phyloP scores from a whole-genome alignment of 2,329 filamentous ascomycete species.

The Curvularia sp. region DNA sequence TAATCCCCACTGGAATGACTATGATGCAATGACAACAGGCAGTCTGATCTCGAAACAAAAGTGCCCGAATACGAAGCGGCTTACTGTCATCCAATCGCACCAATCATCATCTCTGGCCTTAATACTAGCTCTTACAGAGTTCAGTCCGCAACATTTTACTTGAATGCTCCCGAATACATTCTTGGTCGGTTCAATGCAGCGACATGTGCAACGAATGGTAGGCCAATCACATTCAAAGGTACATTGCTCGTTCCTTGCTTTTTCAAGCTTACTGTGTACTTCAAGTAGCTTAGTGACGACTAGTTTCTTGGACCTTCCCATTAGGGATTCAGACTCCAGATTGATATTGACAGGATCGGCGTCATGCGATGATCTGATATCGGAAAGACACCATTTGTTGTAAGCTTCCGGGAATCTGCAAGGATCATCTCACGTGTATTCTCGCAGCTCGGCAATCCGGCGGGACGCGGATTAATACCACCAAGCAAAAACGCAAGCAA shows the following conservation, averaged over 20 bases:
- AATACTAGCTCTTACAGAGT: neutral
- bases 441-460: neutral
- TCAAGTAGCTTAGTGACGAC: neutral
- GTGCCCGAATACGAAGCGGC: neutral
- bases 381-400: slow-evolving; percentile 1
- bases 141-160: neutral
- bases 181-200: neutral
- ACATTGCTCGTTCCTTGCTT: neutral
- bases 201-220: neutral
- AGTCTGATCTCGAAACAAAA: neutral
- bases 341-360: neutral
- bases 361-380: slow-evolving; percentile 4
- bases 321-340: neutral
- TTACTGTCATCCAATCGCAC: neutral
- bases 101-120: neutral
- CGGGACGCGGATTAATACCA: slow-evolving; percentile 1
- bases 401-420: neutral
- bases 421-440: neutral
- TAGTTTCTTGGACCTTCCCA: neutral
- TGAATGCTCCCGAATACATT: neutral
- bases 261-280: neutral
- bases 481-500: neutral
- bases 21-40: neutral
- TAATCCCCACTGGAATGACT: neutral
- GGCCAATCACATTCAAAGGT: neutral